phyloP scores from a whole-genome alignment of 225 moss, liverwort and hornwort genomes.

The Pleurozium schreberi region DNA sequence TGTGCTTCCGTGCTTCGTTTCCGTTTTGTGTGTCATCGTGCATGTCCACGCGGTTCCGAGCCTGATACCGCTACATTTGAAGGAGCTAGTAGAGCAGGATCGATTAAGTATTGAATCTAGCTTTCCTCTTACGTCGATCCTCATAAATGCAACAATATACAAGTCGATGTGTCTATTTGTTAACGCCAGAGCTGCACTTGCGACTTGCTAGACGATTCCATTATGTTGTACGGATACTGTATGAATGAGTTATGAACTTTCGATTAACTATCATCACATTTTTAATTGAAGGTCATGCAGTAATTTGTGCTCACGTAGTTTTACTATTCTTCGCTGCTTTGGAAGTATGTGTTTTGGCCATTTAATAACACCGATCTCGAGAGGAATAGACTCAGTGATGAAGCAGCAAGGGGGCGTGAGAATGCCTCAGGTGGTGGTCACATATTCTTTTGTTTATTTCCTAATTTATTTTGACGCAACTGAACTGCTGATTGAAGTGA shows the following conservation, averaged over 20 bases:
- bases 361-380: not conserved
- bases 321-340: not conserved
- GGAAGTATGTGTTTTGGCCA: too few relatives aligned
- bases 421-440: not conserved
- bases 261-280: not conserved
- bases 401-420: not conserved
- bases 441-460: not conserved
- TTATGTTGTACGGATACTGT: not conserved
- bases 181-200: not conserved
- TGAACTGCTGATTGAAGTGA: not conserved
- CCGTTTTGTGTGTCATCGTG: conserved; percentile 43
- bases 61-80: conserved; percentile 21
- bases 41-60: conserved; percentile 59
- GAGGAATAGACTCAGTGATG: not conserved
- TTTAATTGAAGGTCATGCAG: not conserved
- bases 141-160: not conserved
- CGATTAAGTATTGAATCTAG: conserved; percentile 43
- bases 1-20: conserved; percentile 53
- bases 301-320: not conserved
- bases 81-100: not conserved
- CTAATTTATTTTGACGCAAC: not conserved
- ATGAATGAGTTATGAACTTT: not conserved
- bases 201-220: not conserved
- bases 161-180: not conserved
- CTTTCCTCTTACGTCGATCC: not conserved